Base-by-base conservation (phyloP, 2,329 filamentous ascomycete genomes). In the Neonectria sp. region DNA sequence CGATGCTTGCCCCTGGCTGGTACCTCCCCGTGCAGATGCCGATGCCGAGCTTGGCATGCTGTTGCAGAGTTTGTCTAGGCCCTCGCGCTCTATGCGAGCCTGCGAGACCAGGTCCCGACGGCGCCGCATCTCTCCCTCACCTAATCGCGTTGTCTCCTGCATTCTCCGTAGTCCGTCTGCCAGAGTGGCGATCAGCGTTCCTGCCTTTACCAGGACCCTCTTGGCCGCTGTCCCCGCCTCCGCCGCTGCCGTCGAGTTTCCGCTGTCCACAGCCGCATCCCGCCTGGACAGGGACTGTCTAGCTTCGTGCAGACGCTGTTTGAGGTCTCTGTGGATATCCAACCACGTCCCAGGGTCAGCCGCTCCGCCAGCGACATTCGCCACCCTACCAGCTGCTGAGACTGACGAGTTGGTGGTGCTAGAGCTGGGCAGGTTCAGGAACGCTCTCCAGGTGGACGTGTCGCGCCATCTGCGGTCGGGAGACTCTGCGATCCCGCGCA, bases 381-480 rank as follows among this genome's bases (percentile, higher is more conserved):
- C 79, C 29, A 83, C 78, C 70, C 83, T 81, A 3, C 83, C 84
- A 2, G 82, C 80, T 0, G 87, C 83, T 55, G 85, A 86, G 3
- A 83, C 80, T 5, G 84, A 81, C 46, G 85, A 86, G 70, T 83
- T 87, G 45, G 80, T 78, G 3, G 84, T 81, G 77, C 85, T 87
- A 6, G 78, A 82, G 68, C 82, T 83, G 2, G 91, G 92, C 7
- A 96, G 85, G 73, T 91, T 92, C 33, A 96, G 81, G 75, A 96
- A 97, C 1, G 86, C 81, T 46, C 92, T 86, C 91, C 93, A 97
- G 3, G 88, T 89, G 17, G 87, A 86, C 1, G 91, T 92, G 71
- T 93, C 90, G 24, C 93, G 87, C 93, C 93, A 96, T 74, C 92
- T 84, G 17, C 89, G 86, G 78, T 96, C 93, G n/a, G 91, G 90